Evolutionary conservation across 2,329 filamentous ascomycete species (phyloP), one percentile per base, ranked within the genome.

Genomic region (Pezicula rhizophila): DNA sequence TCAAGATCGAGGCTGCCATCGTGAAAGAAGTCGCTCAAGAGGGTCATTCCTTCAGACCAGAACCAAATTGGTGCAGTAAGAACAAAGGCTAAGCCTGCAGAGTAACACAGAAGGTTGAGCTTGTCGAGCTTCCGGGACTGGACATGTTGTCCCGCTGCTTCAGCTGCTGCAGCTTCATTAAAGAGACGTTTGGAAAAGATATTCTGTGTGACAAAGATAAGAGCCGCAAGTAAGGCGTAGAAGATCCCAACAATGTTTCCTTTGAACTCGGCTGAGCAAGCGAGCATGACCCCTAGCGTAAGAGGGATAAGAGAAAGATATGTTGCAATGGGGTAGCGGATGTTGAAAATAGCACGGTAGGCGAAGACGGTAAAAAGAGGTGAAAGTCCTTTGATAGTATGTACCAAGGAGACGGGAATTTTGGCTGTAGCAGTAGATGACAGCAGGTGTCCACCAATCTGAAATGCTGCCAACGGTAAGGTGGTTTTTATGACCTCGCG

Each of bases 161-260:
- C 92, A 2, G 89, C 87, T 50, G 84, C 84, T 6, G 89, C 85
- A 6, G 89, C 89, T 64, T 96, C 91, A 66, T 96, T 99, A 75
- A 99, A 99, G 8, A 99, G 82, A 57, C 89, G 89, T 70, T 99
- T 99, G 17, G 92, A 97, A 57, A 96, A 95, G 49, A 99, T 99
- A 64, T 99, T 99, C 65, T 99, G 93, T 0, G 90, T 93, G 33
- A 99, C 93, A 64, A 99, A 99, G 56, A 97, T 86, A 48, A 97
- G 74, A 7, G 93, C 89, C n/a, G 89, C 91, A 31, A 89, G 73
- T 34, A 99, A 84, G 3, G 93, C 91, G 61, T 91, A 92, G 10
- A 92, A 61, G 15, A 99, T 86, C n/a, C 93, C 93, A 45, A 93
- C 78, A 54, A 96, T 79, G 63, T 99, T 91, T 26, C 88, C 92